phyloP scores from a whole-genome alignment of 2,329 filamentous ascomycete species.

The Cephalotrichum gorgonifer region DNA sequence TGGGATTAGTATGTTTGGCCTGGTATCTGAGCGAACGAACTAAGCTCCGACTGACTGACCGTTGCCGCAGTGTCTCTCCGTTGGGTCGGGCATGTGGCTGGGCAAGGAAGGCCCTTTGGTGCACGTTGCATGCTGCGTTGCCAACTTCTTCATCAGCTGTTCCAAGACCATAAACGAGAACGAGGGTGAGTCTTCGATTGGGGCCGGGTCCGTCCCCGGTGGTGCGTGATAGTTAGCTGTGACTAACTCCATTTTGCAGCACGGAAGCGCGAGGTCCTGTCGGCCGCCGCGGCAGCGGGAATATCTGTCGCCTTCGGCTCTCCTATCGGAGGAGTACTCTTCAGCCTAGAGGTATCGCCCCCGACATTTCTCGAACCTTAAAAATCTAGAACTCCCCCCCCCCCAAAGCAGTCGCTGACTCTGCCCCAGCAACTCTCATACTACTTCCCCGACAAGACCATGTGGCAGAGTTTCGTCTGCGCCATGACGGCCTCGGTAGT shows the following conservation, averaged over 20 bases:
- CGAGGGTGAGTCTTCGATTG: conserved; percentile 49
- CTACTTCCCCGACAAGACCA: conserved; percentile 97
- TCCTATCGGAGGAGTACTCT: conserved; percentile 87
- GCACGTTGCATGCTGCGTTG: conserved; percentile 93
- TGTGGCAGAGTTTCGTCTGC: conserved; percentile 99
- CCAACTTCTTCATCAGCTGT: conserved; percentile 85
- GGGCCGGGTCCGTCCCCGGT: too few relatives aligned
- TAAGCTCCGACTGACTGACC: not conserved
- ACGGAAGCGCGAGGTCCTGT: conserved; percentile 85
- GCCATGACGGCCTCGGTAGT: conserved; percentile 97
- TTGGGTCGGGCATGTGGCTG: conserved; percentile 90
- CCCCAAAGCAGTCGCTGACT: conserved; percentile 10
- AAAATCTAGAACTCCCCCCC: too few relatives aligned
- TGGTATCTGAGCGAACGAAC: not conserved
- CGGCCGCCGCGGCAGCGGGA: conserved; percentile 81
- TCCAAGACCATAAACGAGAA: conserved; percentile 75
- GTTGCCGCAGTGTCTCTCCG: conserved; percentile 63
- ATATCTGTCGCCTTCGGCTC: conserved; percentile 93
- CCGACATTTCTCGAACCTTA: too few relatives aligned
- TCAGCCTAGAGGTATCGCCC: conserved; percentile 70
- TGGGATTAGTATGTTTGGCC: conserved; percentile 59
- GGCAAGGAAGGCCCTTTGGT: conserved; percentile 94
- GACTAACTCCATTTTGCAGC: conserved; percentile 35
- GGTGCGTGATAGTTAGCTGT: not conserved
- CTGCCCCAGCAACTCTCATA: conserved; percentile 73